Evolutionary conservation across 495 filamentous ascomycete genomes (phyloP).

Genomic region (Talaromyces adpressus): DNA sequence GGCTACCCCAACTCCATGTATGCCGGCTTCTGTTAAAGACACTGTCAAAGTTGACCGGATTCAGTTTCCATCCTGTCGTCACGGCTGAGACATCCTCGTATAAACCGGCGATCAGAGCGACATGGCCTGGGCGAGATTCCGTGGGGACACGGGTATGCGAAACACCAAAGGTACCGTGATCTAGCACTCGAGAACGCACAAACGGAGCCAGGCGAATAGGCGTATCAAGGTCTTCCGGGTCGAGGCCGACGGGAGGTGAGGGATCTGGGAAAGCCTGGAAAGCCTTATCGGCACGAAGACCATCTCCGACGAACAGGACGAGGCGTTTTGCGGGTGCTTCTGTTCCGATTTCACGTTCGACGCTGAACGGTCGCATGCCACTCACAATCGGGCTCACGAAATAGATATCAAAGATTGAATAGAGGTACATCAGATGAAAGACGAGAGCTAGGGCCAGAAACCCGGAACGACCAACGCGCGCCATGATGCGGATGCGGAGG

Average conservation of each 20-base stretch:
- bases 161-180: conserved; percentile 95
- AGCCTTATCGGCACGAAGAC: conserved; percentile 94
- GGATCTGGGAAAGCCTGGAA: conserved; percentile 94
- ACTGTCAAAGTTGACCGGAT: conserved; percentile 97
- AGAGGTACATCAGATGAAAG: conserved; percentile 93
- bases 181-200: conserved; percentile 78
- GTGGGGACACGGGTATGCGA: conserved; percentile 97
- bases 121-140: conserved; percentile 94
- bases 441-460: conserved; percentile 88
- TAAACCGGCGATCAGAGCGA: conserved; percentile 92
- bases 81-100: conserved; percentile 99
- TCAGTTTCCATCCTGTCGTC: conserved; percentile 96
- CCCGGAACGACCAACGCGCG: conserved; percentile 71
- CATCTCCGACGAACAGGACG: conserved; percentile 95
- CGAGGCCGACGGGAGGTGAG: conserved; percentile 52
- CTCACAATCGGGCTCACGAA: conserved; percentile 96
- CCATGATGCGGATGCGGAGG: conserved; percentile 47
- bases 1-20: conserved; percentile 99
- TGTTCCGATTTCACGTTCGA: conserved; percentile 52
- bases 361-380: conserved; percentile 78
- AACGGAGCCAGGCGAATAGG: conserved; percentile 85
- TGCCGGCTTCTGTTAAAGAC: conserved; percentile 95
- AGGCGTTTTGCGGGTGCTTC: conserved; percentile 82
- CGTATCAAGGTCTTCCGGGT: conserved; percentile 36
- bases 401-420: conserved; percentile 98